These are phyloP conservation scores for Tetrahymena borealis DNA, from an alignment of 73 alveolate species.

Conservation along the genomic window DNA sequence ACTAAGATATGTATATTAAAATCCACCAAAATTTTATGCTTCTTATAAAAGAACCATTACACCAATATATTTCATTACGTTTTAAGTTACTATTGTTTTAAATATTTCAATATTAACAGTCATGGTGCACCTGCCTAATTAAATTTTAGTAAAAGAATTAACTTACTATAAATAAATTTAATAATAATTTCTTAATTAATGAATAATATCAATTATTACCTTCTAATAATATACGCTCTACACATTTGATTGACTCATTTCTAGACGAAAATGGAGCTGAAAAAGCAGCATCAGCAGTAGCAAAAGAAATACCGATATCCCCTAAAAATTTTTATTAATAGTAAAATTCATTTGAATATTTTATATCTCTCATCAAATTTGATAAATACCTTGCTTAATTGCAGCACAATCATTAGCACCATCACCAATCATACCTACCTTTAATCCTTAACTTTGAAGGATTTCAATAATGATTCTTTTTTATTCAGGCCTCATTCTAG, in stretches of 20 bases:
- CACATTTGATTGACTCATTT: conserved; percentile 5
- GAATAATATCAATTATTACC: too few relatives aligned
- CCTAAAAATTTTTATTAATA: not conserved
- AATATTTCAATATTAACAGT: conserved; percentile 12
- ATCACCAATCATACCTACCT: conserved; percentile 33
- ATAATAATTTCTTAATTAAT: too few relatives aligned
- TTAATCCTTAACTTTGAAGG: not conserved
- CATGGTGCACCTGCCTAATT: conserved; percentile 20
- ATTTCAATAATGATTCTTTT: conserved; percentile 9
- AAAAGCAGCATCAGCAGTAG: conserved; percentile 16
- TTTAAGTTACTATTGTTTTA: conserved; percentile 5
- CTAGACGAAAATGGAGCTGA: conserved; percentile 8
- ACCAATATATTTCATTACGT: conserved; percentile 18
- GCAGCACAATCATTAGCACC: conserved; percentile 34
- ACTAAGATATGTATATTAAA: conserved; percentile 6
- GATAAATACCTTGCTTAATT: conserved; percentile 9
- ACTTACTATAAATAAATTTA: too few relatives aligned
- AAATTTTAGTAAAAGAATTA: not conserved
- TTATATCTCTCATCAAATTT: too few relatives aligned
- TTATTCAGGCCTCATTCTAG: conserved; percentile 21
- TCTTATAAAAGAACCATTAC: conserved; percentile 22
- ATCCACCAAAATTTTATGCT: conserved; percentile 17
- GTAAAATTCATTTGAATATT: too few relatives aligned
- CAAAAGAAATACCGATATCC: conserved; percentile 14
- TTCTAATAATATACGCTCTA: not conserved